Evolutionary conservation across 331 rosid species (phyloP).

Genomic region (Malus hybrid): DNA sequence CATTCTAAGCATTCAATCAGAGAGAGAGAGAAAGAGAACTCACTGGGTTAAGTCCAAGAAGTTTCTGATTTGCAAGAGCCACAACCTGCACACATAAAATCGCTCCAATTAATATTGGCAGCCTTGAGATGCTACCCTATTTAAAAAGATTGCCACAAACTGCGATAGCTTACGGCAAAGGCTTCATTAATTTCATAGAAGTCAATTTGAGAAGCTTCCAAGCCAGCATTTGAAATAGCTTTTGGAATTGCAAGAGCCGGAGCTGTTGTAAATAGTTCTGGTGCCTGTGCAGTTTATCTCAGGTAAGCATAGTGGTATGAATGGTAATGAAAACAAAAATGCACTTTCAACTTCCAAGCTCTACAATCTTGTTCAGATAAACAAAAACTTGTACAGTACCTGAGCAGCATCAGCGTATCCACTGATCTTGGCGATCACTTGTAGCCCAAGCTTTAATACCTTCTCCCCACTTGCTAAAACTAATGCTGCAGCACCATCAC

Average conservation of each 20-base stretch:
- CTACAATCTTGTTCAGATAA: slow-evolving; percentile 3
- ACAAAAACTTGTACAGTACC: slow-evolving; percentile 34
- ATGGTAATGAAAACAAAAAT: neutral
- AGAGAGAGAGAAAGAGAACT: slow-evolving; percentile 25
- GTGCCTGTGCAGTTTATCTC: slow-evolving; percentile 55
- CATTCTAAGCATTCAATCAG: neutral
- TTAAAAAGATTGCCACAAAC: neutral
- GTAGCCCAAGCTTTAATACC: slow-evolving; percentile 76
- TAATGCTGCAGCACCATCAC: slow-evolving; percentile 99
- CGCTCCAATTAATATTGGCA: slow-evolving; percentile 9
- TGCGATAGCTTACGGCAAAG: slow-evolving; percentile 57
- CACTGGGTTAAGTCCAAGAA: slow-evolving; percentile 79
- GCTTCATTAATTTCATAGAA: slow-evolving; percentile 97
- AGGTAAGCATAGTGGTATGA: slow-evolving; percentile 7
- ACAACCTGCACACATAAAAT: slow-evolving; percentile 53
- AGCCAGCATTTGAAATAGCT: slow-evolving; percentile 80
- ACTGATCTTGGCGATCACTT: slow-evolving; percentile 81
- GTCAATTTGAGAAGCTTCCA: slow-evolving; percentile 72
- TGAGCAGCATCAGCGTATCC: slow-evolving; percentile 99
- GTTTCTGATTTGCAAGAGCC: slow-evolving; percentile 94
- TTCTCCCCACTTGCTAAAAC: slow-evolving; percentile 93
- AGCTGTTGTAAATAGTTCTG: slow-evolving; percentile 94
- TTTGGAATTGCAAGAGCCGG: slow-evolving; percentile 97
- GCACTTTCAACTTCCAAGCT: slow-evolving; percentile 6
- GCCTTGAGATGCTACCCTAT: slow-evolving; percentile 2